Conservation (phyloP, 768 basidiomycete species). For the Psilocybe cyanescens region DNA sequence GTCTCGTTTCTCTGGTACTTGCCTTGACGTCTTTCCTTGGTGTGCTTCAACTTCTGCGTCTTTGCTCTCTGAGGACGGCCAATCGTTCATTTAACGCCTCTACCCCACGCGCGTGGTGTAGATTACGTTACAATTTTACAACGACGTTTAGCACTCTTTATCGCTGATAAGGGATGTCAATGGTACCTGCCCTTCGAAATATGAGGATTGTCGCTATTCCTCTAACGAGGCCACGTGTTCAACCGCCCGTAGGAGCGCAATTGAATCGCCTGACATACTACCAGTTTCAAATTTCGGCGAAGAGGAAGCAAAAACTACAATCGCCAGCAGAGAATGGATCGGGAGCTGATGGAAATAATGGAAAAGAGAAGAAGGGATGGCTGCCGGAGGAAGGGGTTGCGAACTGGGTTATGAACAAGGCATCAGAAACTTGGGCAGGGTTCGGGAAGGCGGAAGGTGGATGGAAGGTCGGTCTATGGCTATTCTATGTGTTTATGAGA, state of each 20-base stretch:
- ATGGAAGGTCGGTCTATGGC: constrained; percentile 61
- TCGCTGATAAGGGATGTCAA: no score
- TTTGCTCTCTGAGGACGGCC: no score
- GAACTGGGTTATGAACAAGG: constrained; percentile 58
- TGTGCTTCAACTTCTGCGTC: no score
- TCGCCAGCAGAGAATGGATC: constrained; percentile 25
- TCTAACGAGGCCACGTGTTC: constrained; percentile 36
- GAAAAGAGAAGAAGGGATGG: constrained; percentile 29
- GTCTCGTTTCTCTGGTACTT: neutral
- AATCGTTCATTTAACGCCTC: no score
- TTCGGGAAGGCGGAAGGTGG: constrained; percentile 71
- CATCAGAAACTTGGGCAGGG: constrained; percentile 59
- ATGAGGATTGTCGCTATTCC: constrained; percentile 52
- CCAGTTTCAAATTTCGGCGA: constrained; percentile 42
- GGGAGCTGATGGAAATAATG: constrained; percentile 11
- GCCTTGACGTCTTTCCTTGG: neutral
- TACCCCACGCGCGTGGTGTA: neutral
- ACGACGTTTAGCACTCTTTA: neutral
- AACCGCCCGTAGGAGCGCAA: constrained; percentile 7
- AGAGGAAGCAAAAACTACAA: constrained; percentile 4
- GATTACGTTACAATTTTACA: neutral
- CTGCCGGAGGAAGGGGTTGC: constrained; percentile 45
- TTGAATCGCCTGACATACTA: constrained; percentile 41
- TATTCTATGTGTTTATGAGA: no score
- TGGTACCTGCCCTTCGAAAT: constrained; percentile 26